Evolutionary conservation across 2,329 filamentous ascomycete species (phyloP).

Genomic region (Claviceps arundinis): DNA sequence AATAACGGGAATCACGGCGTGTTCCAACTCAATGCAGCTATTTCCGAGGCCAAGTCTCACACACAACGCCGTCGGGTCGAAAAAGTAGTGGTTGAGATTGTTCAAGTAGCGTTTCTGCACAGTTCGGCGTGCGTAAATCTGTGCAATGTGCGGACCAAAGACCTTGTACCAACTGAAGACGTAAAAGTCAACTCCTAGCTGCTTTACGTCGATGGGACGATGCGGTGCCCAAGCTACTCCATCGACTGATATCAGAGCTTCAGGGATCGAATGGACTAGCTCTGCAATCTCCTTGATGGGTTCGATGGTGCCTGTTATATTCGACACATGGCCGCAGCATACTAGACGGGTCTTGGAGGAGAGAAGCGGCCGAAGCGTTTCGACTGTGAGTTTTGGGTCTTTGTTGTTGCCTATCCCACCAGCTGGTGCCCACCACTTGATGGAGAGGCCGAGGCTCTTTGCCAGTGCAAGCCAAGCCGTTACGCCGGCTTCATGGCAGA

Average conservation of each 20-base stretch:
- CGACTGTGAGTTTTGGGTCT: slow-evolving; percentile 32
- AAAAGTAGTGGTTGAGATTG: slow-evolving; percentile 55
- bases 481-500: slow-evolving; percentile 71
- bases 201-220: slow-evolving; percentile 52
- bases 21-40: slow-evolving; percentile 56
- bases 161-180: slow-evolving; percentile 76
- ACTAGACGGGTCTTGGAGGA: slow-evolving; percentile 54
- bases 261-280: slow-evolving; percentile 30
- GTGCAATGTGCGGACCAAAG: slow-evolving; percentile 62
- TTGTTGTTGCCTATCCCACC: not conserved
- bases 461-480: slow-evolving; percentile 61
- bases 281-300: slow-evolving; percentile 40
- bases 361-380: slow-evolving; percentile 45
- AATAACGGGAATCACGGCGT: slow-evolving; percentile 46
- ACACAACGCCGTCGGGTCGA: slow-evolving; percentile 42
- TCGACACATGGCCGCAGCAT: slow-evolving; percentile 59
- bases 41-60: slow-evolving; percentile 57
- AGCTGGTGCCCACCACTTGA: slow-evolving; percentile 58
- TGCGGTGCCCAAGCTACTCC: slow-evolving; percentile 68
- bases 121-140: slow-evolving; percentile 49
- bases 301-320: slow-evolving; percentile 57
- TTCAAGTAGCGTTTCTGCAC: slow-evolving; percentile 40
- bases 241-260: slow-evolving; percentile 56
- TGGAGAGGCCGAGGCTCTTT: slow-evolving; percentile 38
- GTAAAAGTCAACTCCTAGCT: slow-evolving; percentile 61